Percentiles rank a stretch among this genome's conserved stretches.
Evolutionary conservation across 1,139 yeast genomes (phyloP).

Genomic region (Schwanniomyces etchellsii): DNA sequence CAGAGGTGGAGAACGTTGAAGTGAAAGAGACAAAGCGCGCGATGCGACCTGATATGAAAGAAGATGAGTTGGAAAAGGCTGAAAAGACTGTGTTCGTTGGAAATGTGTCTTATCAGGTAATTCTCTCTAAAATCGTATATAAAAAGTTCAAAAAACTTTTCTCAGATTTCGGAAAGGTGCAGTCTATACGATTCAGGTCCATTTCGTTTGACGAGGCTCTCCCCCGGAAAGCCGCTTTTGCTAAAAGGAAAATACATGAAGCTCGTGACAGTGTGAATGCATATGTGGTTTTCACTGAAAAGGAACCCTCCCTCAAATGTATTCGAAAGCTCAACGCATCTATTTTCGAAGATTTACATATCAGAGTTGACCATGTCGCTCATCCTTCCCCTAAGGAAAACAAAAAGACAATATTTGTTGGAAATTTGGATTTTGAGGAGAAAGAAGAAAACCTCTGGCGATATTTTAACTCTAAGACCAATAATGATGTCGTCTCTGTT

Average conservation of each 20-base stretch:
- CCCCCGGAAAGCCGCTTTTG: constrained; percentile 90
- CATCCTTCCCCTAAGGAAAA: constrained; percentile 87
- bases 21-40: constrained; percentile 20
- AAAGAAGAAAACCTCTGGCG: constrained; percentile 86
- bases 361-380: constrained; percentile 86
- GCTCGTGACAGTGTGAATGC: constrained; percentile 81
- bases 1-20: constrained; percentile 9
- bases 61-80: constrained; percentile 73
- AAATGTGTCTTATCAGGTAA: constrained; percentile 63
- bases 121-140: constrained; percentile 56
- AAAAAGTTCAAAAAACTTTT: constrained; percentile 64
- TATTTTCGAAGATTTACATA: constrained; percentile 64
- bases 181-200: constrained; percentile 83
- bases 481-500: constrained; percentile 75
- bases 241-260: constrained; percentile 71
- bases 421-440: constrained; percentile 90
- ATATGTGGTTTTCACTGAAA: constrained; percentile 68
- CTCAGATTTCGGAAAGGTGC: constrained; percentile 51
- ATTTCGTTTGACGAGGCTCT: constrained; percentile 83
- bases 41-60: constrained; percentile 47
- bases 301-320: constrained; percentile 48
- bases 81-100: constrained; percentile 89
- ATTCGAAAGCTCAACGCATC: constrained; percentile 57
- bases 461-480: constrained; percentile 60
- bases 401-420: constrained; percentile 83